These are phyloP conservation scores for Phaeosphaeria sp. DNA, from an alignment of 2,329 filamentous ascomycete genomes.

Conservation along the genomic window DNA sequence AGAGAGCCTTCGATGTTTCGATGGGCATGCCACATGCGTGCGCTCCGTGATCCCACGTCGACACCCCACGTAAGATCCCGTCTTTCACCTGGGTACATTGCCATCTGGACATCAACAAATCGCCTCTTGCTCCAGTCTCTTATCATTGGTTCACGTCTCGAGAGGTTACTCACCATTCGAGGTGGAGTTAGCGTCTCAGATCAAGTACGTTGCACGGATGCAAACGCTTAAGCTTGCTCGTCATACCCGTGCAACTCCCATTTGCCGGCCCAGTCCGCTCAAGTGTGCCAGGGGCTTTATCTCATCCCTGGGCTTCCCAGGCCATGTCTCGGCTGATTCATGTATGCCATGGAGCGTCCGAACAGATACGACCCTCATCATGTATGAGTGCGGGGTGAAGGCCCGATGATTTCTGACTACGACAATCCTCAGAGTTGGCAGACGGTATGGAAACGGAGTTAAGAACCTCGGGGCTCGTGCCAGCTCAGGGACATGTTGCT, in stretches of 20 bases:
- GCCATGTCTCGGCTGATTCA: slow-evolving; percentile 1
- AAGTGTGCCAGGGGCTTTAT: not conserved
- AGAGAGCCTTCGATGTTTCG: too few species aligned
- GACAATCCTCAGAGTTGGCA: not conserved
- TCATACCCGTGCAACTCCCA: not conserved
- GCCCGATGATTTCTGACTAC: not conserved
- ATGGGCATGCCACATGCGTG: not conserved
- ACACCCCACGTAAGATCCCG: not conserved
- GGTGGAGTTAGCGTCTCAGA: not conserved
- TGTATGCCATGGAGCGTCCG: not conserved
- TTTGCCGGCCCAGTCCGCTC: not conserved
- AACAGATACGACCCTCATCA: not conserved
- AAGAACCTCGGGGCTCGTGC: not conserved
- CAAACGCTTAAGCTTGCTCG: not conserved
- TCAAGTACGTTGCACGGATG: not conserved
- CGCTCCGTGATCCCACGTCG: not conserved
- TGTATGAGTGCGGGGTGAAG: not conserved
- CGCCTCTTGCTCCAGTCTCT: not conserved
- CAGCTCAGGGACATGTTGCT: not conserved
- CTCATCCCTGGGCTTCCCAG: not conserved
- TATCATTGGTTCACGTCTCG: not conserved
- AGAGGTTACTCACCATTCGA: not conserved
- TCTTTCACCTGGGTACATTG: too few species aligned
- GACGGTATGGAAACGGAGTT: not conserved
- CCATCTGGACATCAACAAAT: not conserved